A percentile compares a stretch with the other conserved stretches of the same genome.
Evolutionary conservation across 345 rosid genomes (phyloP).

Genomic region (Dipteronia sinensis): DNA sequence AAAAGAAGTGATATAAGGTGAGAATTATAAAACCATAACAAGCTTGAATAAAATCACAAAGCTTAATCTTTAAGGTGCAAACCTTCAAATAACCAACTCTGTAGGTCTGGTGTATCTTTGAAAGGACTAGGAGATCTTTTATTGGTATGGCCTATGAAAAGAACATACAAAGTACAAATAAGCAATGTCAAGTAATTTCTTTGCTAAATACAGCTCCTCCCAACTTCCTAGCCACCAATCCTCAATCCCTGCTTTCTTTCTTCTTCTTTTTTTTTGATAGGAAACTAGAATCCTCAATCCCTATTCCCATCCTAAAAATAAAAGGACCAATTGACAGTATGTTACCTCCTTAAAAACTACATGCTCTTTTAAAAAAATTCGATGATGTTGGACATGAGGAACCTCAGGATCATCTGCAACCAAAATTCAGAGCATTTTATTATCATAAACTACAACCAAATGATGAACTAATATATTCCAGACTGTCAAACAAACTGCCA

Average conservation of each 20-base stretch:
- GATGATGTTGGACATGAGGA: slow-evolving; percentile 63
- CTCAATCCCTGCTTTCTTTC: slow-evolving; percentile 3
- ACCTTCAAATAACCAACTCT: slow-evolving; percentile 94
- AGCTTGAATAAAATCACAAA: slow-evolving; percentile 19
- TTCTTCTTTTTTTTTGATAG: too few species aligned
- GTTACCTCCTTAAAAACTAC: slow-evolving; percentile 88
- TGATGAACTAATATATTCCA: slow-evolving; percentile 3
- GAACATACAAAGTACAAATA: slow-evolving; percentile 14
- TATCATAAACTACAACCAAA: neutral
- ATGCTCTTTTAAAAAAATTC: slow-evolving; percentile 70
- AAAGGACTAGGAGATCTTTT: slow-evolving; percentile 61
- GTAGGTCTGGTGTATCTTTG: slow-evolving; percentile 87
- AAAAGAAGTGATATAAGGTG: slow-evolving; percentile 28
- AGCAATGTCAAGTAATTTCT: slow-evolving; percentile 11
- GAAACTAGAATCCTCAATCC: too few species aligned
- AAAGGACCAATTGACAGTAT: slow-evolving; percentile 6
- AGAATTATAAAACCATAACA: slow-evolving; percentile 20
- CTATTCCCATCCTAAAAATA: slow-evolving; percentile 10
- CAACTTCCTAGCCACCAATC: neutral
- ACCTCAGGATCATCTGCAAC: slow-evolving; percentile 79
- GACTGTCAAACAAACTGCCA: neutral
- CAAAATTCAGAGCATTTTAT: slow-evolving; percentile 18
- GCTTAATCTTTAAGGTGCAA: slow-evolving; percentile 27
- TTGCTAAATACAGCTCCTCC: neutral
- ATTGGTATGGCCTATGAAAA: slow-evolving; percentile 73